Evolutionary conservation across 2,329 filamentous ascomycete genomes (phyloP).

Genomic region (Helminthosporium solani): DNA sequence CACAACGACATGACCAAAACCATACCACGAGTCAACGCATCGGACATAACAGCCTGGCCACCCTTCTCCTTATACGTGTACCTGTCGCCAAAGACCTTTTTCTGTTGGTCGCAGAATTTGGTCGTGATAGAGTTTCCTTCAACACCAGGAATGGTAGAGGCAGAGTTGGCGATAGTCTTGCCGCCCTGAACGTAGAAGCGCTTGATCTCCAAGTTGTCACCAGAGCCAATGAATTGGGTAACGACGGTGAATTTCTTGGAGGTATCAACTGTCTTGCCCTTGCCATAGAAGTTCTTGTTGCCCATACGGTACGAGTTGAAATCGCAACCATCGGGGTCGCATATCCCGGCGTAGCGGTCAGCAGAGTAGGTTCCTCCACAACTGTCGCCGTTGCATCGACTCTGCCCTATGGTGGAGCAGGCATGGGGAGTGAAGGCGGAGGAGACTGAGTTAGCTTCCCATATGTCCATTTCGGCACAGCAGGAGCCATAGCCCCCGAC

Average conservation of each 20-base stretch:
- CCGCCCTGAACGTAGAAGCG: conserved; percentile 50
- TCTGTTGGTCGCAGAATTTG: conserved; percentile 56
- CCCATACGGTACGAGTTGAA: conserved; percentile 60
- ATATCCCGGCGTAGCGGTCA: conserved; percentile 59
- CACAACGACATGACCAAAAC: conserved; percentile 61
- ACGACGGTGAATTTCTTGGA: conserved; percentile 46
- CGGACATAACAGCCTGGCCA: conserved; percentile 21
- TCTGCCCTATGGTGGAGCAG: conserved; percentile 53
- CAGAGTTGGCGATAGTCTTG: conserved; percentile 47
- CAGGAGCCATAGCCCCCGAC: conserved; percentile 57
- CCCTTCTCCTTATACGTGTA: conserved; percentile 56
- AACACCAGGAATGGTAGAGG: conserved; percentile 46
- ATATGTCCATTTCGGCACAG: conserved; percentile 67
- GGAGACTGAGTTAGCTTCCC: conserved; percentile 65
- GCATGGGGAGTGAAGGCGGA: conserved; percentile 63
- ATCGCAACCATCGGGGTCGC: conserved; percentile 67
- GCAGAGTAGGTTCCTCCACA: conserved; percentile 44
- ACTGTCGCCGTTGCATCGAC: conserved; percentile 52
- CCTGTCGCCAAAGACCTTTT: conserved; percentile 54
- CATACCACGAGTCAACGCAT: conserved; percentile 49
- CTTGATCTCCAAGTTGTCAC: conserved; percentile 47
- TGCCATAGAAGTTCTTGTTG: conserved; percentile 61
- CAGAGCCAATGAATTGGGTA: conserved; percentile 49
- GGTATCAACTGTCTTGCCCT: conserved; percentile 47
- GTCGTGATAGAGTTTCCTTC: conserved; percentile 55